These are phyloP conservation scores for Mycena rebaudengoi DNA, from an alignment of 768 basidiomycete genomes.

Conservation along the genomic window DNA sequence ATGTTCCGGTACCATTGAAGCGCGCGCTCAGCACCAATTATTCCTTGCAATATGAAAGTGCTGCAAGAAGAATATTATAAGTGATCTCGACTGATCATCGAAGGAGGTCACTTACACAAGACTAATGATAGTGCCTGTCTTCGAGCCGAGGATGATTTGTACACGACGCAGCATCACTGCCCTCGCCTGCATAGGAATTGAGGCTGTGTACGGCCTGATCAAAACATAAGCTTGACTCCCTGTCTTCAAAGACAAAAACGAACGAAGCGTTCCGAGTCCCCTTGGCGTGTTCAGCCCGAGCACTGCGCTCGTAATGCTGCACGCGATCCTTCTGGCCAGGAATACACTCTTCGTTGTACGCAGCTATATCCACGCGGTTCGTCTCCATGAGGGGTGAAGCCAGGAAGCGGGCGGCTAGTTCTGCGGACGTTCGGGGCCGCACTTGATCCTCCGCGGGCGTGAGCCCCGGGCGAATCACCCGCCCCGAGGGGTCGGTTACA, in stretches of 20 bases:
- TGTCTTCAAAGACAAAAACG: neutral
- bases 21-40: constrained; percentile 37
- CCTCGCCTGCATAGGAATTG: constrained; percentile 46
- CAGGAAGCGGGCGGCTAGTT: constrained; percentile 62
- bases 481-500: constrained; percentile 67
- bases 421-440: constrained; percentile 60
- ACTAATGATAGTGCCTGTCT: constrained; percentile 37
- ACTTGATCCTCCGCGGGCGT: constrained; percentile 36
- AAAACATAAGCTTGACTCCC: neutral
- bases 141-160: constrained; percentile 47
- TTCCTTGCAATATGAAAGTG: constrained; percentile 58
- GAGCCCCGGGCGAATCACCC: constrained; percentile 55
- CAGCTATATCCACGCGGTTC: constrained; percentile 56
- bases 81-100: no score
- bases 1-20: constrained; percentile 4
- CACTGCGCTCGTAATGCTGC: constrained; percentile 55
- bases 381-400: constrained; percentile 46
- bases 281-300: constrained; percentile 58
- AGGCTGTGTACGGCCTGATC: constrained; percentile 45
- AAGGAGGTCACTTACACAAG: constrained; percentile 37
- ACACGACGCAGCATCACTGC: constrained; percentile 49
- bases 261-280: constrained; percentile 49
- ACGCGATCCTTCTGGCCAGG: constrained; percentile 50
- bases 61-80: no score
- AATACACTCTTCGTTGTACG: constrained; percentile 53